Evolutionary conservation across 768 basidiomycete genomes (phyloP).

Genomic region (Tulasnella sp.): DNA sequence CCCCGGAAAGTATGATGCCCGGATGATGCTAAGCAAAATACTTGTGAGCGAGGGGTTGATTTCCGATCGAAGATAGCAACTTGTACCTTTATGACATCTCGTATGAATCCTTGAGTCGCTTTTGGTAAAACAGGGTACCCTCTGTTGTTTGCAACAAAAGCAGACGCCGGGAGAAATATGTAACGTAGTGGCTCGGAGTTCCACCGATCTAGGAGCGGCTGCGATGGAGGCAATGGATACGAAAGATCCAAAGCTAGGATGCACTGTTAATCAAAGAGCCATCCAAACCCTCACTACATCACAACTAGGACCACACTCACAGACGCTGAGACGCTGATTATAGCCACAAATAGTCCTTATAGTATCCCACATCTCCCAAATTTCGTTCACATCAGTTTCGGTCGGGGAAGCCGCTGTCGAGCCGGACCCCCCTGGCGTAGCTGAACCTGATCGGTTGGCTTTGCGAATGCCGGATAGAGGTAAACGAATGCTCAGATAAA

Average conservation of each 20-base stretch:
- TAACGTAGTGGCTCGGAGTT: slow-evolving; percentile 89
- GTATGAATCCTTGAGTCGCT: slow-evolving; percentile 87
- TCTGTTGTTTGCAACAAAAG: slow-evolving; percentile 94
- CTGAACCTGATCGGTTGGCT: slow-evolving; percentile 39
- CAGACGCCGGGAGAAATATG: slow-evolving; percentile 83
- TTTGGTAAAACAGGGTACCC: slow-evolving; percentile 97
- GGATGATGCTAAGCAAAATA: slow-evolving; percentile 70
- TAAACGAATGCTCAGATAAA: slow-evolving; percentile 76
- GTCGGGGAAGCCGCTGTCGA: slow-evolving; percentile 43
- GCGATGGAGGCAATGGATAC: slow-evolving; percentile 78
- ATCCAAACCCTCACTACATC: not conserved
- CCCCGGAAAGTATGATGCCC: slow-evolving; percentile 78
- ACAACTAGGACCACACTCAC: slow-evolving; percentile 50
- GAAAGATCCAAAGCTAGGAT: slow-evolving; percentile 82
- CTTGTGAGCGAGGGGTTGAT: slow-evolving; percentile 37
- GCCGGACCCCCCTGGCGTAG: not conserved
- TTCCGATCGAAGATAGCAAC: not conserved
- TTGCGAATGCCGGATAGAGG: slow-evolving; percentile 69
- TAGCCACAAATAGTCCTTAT: slow-evolving; percentile 90
- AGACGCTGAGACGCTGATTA: slow-evolving; percentile 68
- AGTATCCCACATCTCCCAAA: slow-evolving; percentile 99
- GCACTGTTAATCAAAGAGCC: not conserved
- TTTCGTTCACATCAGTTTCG: slow-evolving; percentile 66
- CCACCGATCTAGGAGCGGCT: slow-evolving; percentile 83
- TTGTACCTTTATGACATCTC: slow-evolving; percentile 83